Evolutionary conservation across 495 filamentous ascomycete species (phyloP).

Genomic region (Tuber borchii): DNA sequence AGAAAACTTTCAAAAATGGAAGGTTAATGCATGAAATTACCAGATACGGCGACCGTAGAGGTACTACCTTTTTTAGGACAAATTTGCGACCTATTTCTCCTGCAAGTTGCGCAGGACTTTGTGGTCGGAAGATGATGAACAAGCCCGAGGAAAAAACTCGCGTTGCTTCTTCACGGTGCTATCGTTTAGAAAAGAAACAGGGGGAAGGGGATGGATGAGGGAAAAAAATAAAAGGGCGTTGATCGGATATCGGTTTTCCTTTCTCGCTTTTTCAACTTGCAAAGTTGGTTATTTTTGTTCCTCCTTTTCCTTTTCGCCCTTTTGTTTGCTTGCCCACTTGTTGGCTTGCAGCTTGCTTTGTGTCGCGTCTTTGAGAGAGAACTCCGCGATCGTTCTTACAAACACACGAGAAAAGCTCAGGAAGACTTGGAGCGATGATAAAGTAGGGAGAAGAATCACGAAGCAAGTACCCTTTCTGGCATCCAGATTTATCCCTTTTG

Average conservation of each 20-base stretch:
- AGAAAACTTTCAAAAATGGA: conserved; percentile 35
- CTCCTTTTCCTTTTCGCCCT: conserved; percentile 12
- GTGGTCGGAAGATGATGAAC: conserved; percentile 33
- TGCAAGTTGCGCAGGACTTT: conserved; percentile 32
- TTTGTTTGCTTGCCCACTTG: conserved; percentile 9
- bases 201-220: conserved; percentile 28
- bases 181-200: conserved; percentile 32
- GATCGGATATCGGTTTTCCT: conserved; percentile 35
- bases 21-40: conserved; percentile 37
- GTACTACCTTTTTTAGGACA: conserved; percentile 36
- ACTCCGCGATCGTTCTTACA: conserved; percentile 35
- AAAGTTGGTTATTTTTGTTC: conserved; percentile 32
- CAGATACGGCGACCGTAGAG: conserved; percentile 36
- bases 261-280: conserved; percentile 29
- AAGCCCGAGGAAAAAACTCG: conserved; percentile 30
- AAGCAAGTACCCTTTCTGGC: conserved; percentile 36
- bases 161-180: conserved; percentile 20
- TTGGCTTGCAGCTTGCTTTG: conserved; percentile 17
- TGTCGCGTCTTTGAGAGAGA: conserved; percentile 34
- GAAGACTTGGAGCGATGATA: conserved; percentile 21
- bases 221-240: conserved; percentile 34
- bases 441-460: conserved; percentile 35
- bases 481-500: conserved; percentile 32
- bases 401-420: conserved; percentile 39
- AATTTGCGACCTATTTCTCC: conserved; percentile 34